These are phyloP conservation scores for Microbotryum saponariae DNA, from an alignment of 1,284 basidiomycete genomes.

Conservation along the genomic window DNA sequence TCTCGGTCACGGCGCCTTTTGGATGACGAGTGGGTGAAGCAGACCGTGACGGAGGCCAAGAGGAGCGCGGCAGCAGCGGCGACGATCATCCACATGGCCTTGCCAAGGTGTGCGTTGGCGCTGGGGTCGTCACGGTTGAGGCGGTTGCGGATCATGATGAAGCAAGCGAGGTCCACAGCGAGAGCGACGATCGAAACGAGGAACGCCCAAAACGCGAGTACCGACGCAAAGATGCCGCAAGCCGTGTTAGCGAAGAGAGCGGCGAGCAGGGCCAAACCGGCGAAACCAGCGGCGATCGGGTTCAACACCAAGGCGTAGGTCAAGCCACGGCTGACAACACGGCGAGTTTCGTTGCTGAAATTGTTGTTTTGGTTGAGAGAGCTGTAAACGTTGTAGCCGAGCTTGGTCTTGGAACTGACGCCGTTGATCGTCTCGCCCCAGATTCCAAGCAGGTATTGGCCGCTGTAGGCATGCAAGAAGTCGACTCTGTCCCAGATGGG, in stretches of 20 bases:
- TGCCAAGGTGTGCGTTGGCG: constrained; percentile 8
- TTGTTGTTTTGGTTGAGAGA: constrained; percentile 1
- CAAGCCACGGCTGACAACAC: constrained; percentile 6
- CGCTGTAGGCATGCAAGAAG: constrained; percentile 8
- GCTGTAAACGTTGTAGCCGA: constrained; percentile 15
- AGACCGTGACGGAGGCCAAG: constrained; percentile 20
- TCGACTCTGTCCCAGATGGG: constrained; percentile 26
- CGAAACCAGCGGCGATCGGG: constrained; percentile 28
- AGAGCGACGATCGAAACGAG: constrained; percentile 23
- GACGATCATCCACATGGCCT: constrained; percentile 27
- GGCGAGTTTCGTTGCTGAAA: neutral
- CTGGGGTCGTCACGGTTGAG: constrained; percentile 10
- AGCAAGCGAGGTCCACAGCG: constrained; percentile 24
- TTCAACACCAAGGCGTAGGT: constrained; percentile 25
- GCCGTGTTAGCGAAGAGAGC: constrained; percentile 19
- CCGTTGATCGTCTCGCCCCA: constrained; percentile 13
- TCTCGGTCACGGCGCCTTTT: no score
- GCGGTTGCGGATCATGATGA: constrained; percentile 17
- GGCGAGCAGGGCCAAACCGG: constrained; percentile 25
- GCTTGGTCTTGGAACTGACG: constrained; percentile 3
- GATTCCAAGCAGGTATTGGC: constrained; percentile 9
- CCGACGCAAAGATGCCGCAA: constrained; percentile 24
- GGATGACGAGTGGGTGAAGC: constrained; percentile 4
- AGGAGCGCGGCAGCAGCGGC: constrained; percentile 22
- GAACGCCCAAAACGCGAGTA: constrained; percentile 18